Base-by-base conservation (phyloP, 1,284 basidiomycete genomes). In the Cryptococcus neoformans region DNA sequence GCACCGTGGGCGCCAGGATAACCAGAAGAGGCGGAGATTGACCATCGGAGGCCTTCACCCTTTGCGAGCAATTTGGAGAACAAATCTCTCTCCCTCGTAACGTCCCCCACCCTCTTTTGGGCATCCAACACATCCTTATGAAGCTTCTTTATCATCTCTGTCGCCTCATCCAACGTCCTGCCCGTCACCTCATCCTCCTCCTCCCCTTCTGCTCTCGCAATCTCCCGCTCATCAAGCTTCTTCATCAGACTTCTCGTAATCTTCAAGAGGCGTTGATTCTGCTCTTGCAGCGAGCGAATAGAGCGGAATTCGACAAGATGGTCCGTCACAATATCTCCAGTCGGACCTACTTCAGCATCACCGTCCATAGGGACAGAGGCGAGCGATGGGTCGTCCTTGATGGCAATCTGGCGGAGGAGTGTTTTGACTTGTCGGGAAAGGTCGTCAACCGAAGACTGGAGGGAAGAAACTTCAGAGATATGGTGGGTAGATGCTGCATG, bases 221-320 rank as follows among this genome's bases (percentile, higher is more conserved):
- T 81, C 75, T 92, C 89, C 62, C 88, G 87, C 1, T 79, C 79
- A 73, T 92, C 90, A 80, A 93, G 83, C 79, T 87, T 87, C 40
- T 81, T 78, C 7, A 86, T 88, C 37, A 93, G 80, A 59, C 90
- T 88, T 21, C 94, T 83, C 7, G 89, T 87, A 59, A 96, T 86
- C 69, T 84, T 86, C 37, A 99, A 80, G 8, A 98, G 80, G 64
- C 89, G 88, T 76, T 89, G 86, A 74, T 99, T 99, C 79, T 96
- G 92, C 50, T 87, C 84, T 68, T 96, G 92, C 35, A 99, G 80
- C 17, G 84, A 82, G 10, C 84, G 82, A 49, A 98, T 84, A 1
- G 87, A 89, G 48, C 82, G 82, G 85, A 94, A 99, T 34, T 92
- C 84, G 48, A 98, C 89, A 11, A 99, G 84, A 66, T 93, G 84